phyloP scores from a whole-genome alignment of 202 grass and related monocot species.

The Panicum hallii region DNA sequence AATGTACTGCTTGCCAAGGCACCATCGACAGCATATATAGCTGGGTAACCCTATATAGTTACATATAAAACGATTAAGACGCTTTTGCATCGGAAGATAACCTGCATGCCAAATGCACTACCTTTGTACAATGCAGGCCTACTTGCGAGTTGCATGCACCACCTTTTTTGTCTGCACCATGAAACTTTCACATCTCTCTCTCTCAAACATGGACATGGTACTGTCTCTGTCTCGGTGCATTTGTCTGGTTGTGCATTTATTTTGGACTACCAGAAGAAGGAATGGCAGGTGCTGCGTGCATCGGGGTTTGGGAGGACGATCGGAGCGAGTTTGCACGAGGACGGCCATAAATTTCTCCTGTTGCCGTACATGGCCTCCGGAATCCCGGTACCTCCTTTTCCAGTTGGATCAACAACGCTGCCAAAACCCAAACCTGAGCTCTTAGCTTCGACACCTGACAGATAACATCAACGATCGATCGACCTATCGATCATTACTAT shows the following conservation, averaged over 20 bases:
- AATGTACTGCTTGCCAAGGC: background rate
- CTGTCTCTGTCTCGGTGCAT: background rate
- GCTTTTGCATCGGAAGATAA: background rate
- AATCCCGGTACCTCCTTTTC: conserved; percentile 22
- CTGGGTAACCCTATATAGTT: no score
- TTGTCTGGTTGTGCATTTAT: conserved; percentile 49
- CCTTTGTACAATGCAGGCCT: background rate
- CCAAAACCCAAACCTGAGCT: background rate
- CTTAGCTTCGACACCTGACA: background rate
- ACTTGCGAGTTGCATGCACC: background rate
- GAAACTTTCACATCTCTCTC: conserved; percentile 6
- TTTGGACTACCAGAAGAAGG: conserved; percentile 55
- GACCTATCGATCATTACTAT: background rate
- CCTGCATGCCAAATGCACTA: background rate
- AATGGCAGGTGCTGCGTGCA: conserved; percentile 34
- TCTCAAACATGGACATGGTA: background rate
- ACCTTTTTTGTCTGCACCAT: conserved; percentile 32
- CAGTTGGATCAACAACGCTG: conserved; percentile 14
- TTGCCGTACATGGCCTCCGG: conserved; percentile 40
- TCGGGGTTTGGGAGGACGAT: conserved; percentile 52
- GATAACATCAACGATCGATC: background rate
- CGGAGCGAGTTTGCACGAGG: conserved; percentile 58
- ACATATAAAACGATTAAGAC: no score
- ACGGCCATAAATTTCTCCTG: conserved; percentile 21
- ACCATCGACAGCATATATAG: background rate